Percentiles rank a stretch among this genome's conserved stretches.
These are phyloP conservation scores for Adansonia digitata DNA, from an alignment of 345 rosid genomes.

Conservation along the genomic window DNA sequence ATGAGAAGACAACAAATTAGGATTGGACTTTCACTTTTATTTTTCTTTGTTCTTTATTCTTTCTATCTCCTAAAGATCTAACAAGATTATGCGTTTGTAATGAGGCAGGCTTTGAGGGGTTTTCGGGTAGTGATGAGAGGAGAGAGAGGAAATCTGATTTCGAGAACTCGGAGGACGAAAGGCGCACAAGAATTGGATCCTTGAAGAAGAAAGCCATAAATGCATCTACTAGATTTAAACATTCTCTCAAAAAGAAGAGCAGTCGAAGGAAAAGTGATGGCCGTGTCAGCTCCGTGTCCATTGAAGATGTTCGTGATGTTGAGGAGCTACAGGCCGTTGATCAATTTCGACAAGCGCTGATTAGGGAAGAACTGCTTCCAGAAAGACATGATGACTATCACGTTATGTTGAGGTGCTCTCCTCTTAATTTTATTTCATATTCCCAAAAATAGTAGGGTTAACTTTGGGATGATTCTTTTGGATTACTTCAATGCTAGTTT, in stretches of 20 bases:
- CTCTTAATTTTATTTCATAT: background rate
- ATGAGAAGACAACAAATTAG: background rate
- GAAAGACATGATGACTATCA: slow-evolving; percentile 79
- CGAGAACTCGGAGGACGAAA: slow-evolving; percentile 97
- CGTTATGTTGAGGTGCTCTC: slow-evolving; percentile 75
- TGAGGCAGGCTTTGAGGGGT: slow-evolving; percentile 85
- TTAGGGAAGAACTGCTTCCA: slow-evolving; percentile 84
- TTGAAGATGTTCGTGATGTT: slow-evolving; percentile 90
- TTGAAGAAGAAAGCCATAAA: slow-evolving; percentile 87
- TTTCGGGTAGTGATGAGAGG: slow-evolving; percentile 84
- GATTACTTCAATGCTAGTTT: background rate
- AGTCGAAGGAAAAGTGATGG: slow-evolving; percentile 74
- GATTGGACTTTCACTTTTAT: background rate
- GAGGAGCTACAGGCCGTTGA: slow-evolving; percentile 87
- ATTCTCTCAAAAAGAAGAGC: slow-evolving; percentile 85
- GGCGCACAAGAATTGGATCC: slow-evolving; percentile 87
- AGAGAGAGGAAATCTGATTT: slow-evolving; percentile 92
- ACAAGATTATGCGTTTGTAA: background rate
- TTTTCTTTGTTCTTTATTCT: background rate
- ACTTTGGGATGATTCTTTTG: background rate
- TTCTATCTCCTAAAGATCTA: background rate
- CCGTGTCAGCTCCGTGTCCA: slow-evolving; percentile 96
- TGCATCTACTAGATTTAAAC: slow-evolving; percentile 89
- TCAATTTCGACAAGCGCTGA: slow-evolving; percentile 68
- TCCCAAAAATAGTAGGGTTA: background rate